Percentiles rank a stretch among this genome's conserved stretches.
Evolutionary conservation across 345 rosid genomes (phyloP).

Genomic region (Lenwebbia sp.): DNA sequence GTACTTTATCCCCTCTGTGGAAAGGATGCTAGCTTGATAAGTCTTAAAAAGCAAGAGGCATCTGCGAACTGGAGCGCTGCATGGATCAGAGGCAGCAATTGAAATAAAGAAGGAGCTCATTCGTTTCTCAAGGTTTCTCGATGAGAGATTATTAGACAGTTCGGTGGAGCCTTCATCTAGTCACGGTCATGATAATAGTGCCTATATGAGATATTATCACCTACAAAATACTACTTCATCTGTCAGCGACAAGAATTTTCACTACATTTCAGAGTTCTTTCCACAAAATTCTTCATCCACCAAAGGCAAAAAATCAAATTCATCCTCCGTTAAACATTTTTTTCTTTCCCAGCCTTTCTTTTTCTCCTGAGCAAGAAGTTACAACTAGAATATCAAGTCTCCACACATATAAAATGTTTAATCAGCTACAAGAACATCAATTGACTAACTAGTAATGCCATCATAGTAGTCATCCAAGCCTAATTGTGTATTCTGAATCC

Average conservation of each 20-base stretch:
- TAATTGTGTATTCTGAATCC: background rate
- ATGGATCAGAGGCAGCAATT: background rate
- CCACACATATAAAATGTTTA: background rate
- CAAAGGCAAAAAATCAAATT: background rate
- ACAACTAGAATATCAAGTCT: background rate
- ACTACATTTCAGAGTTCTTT: background rate
- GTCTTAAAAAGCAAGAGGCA: background rate
- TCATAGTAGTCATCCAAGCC: background rate
- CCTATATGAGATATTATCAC: background rate
- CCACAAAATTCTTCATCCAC: background rate
- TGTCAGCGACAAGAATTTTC: background rate
- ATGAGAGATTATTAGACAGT: background rate
- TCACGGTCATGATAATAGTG: background rate
- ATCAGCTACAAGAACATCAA: background rate
- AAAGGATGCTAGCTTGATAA: background rate
- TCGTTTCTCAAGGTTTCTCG: background rate
- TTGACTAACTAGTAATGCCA: background rate
- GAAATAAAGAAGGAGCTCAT: background rate
- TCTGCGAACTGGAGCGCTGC: background rate
- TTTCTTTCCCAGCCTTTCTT: background rate
- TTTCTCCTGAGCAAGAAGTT: background rate
- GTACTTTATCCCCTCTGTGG: background rate
- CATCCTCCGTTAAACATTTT: background rate
- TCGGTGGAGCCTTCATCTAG: background rate
- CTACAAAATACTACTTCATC: background rate